These are phyloP conservation scores for Ceratobasidium sp. DNA, from an alignment of 1,284 basidiomycete genomes.

Conservation along the genomic window DNA sequence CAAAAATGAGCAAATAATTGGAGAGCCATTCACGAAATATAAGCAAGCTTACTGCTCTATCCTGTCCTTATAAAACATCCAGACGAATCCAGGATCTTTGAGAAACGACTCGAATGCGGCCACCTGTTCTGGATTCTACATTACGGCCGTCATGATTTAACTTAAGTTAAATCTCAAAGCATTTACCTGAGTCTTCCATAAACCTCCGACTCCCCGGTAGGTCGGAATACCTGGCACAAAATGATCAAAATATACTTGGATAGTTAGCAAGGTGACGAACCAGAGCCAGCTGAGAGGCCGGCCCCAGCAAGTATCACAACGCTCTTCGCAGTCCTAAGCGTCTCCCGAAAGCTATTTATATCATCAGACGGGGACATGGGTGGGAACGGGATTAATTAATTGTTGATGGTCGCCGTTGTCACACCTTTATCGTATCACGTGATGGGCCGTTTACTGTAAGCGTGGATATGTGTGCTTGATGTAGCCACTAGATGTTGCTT, in stretches of 20 bases:
- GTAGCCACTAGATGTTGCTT: too few species aligned
- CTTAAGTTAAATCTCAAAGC: background rate
- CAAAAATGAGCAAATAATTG: background rate
- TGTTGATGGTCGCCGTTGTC: too few species aligned
- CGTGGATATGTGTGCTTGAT: too few species aligned
- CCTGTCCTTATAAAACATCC: slow-evolving; percentile 73
- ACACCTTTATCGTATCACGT: too few species aligned
- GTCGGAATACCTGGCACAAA: slow-evolving; percentile 65
- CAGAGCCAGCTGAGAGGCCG: slow-evolving; percentile 67
- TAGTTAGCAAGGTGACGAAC: slow-evolving; percentile 51
- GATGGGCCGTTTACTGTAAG: too few species aligned
- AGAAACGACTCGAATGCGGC: slow-evolving; percentile 68
- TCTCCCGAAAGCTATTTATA: background rate
- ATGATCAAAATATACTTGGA: background rate
- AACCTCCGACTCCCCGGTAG: slow-evolving; percentile 67
- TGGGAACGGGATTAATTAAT: background rate
- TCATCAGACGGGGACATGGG: background rate
- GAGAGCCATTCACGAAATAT: background rate
- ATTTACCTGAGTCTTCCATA: slow-evolving; percentile 59
- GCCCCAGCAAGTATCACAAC: slow-evolving; percentile 69
- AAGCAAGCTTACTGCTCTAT: slow-evolving; percentile 58
- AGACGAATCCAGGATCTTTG: slow-evolving; percentile 64
- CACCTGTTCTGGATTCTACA: slow-evolving; percentile 64
- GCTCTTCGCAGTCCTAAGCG: slow-evolving; percentile 51
- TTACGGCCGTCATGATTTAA: slow-evolving; percentile 40